These are phyloP conservation scores for Piper betle DNA, from an alignment of 164 flowering plant genomes.

Conservation along the genomic window DNA sequence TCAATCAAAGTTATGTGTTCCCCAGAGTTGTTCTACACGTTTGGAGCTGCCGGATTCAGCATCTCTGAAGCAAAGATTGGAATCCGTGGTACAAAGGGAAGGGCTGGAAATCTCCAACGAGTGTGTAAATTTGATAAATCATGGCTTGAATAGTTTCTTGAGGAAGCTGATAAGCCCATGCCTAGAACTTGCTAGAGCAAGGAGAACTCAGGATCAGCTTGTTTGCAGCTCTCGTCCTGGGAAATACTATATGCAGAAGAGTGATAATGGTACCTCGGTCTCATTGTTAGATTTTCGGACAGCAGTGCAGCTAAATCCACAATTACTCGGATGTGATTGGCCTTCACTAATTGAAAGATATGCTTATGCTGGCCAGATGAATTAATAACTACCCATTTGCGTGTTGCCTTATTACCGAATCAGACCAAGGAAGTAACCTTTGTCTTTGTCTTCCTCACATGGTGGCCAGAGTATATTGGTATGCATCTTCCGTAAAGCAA, in stretches of 20 bases:
- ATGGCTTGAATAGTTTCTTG: constrained; percentile 51
- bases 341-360: constrained; percentile 53
- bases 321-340: constrained; percentile 73
- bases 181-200: constrained; percentile 39
- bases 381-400: neutral
- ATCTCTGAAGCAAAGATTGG: constrained; percentile 39
- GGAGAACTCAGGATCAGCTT: constrained; percentile 15
- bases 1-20: neutral
- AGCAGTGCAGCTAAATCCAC: constrained; percentile 67
- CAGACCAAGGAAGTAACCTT: too few species aligned
- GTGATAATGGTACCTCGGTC: constrained; percentile 11
- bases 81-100: constrained; percentile 41
- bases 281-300: constrained; percentile 51
- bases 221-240: constrained; percentile 13
- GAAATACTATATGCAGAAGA: constrained; percentile 10
- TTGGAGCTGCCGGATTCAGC: constrained; percentile 56
- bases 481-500: too few species aligned
- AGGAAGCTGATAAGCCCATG: constrained; percentile 66
- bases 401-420: too few species aligned
- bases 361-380: constrained; percentile 23
- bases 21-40: constrained; percentile 33
- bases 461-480: too few species aligned
- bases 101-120: constrained; percentile 30
- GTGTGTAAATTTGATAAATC: constrained; percentile 52
- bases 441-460: too few species aligned